These are phyloP conservation scores for Podospora comata DNA, from an alignment of 495 filamentous ascomycete genomes.

Conservation along the genomic window DNA sequence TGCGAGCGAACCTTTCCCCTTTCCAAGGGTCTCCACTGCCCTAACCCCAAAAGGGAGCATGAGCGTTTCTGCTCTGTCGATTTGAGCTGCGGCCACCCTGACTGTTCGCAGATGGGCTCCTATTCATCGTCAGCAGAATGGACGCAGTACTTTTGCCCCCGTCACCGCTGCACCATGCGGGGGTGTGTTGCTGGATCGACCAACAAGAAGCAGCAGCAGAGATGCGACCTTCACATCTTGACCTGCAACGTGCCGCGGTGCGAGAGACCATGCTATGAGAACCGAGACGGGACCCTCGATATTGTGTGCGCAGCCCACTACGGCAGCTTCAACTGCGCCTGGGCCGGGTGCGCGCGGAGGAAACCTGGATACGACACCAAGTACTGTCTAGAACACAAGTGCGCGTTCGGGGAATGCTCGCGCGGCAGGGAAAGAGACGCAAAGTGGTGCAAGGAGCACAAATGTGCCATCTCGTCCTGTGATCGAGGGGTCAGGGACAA, in stretches of 20 bases:
- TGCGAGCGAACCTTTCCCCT: constrained; percentile 9
- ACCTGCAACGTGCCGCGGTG: constrained; percentile 15
- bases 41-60: neutral
- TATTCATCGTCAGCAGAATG: constrained; percentile 1
- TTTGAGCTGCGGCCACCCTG: constrained; percentile 13
- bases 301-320: constrained; percentile 21
- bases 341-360: constrained; percentile 9
- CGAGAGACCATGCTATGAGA: constrained; percentile 13
- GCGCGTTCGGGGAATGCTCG: constrained; percentile 7
- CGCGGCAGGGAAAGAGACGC: neutral
- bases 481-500: neutral
- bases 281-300: constrained; percentile 16
- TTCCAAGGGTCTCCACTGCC: constrained; percentile 13
- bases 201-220: constrained; percentile 11
- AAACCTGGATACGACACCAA: constrained; percentile 5
- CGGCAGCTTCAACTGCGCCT: constrained; percentile 15
- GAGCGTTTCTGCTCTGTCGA: constrained; percentile 15
- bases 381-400: constrained; percentile 19
- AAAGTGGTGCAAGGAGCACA: neutral
- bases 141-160: constrained; percentile 13
- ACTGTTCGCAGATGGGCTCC: constrained; percentile 10
- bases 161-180: constrained; percentile 15
- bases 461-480: constrained; percentile 13
- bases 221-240: constrained; percentile 13
- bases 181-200: constrained; percentile 7